phyloP scores from a whole-genome alignment of 2,329 filamentous ascomycete genomes.

The Alternaria arbusti region DNA sequence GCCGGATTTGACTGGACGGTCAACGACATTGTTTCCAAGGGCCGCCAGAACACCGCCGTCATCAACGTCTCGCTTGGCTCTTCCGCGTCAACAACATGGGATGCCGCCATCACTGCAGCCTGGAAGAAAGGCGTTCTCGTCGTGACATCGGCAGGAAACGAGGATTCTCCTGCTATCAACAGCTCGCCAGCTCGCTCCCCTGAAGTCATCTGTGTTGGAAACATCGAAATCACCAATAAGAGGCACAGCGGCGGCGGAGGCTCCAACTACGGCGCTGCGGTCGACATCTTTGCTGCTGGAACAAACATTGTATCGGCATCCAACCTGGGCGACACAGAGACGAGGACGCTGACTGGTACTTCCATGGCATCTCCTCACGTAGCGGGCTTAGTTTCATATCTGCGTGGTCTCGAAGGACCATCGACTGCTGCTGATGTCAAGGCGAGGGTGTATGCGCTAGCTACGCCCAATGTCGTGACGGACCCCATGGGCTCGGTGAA shows the following conservation, averaged over 20 bases:
- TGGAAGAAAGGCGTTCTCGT: conserved; percentile 42
- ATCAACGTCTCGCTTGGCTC: conserved; percentile 51
- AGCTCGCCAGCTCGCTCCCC: conserved; percentile 44
- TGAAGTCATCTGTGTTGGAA: conserved; percentile 47
- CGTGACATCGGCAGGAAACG: conserved; percentile 47
- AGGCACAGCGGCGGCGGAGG: conserved; percentile 17
- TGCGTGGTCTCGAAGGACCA: conserved; percentile 60
- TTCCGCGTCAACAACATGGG: conserved; percentile 33
- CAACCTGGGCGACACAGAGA: conserved; percentile 49
- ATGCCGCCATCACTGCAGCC: conserved; percentile 43
- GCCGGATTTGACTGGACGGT: conserved; percentile 43
- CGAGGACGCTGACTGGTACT: conserved; percentile 61
- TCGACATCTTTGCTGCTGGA: conserved; percentile 50
- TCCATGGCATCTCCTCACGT: conserved; percentile 73
- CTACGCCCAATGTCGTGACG: conserved; percentile 26
- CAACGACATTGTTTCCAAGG: conserved; percentile 41
- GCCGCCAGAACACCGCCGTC: conserved; percentile 37
- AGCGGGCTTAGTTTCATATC: conserved; percentile 71
- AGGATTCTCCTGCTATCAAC: conserved; percentile 29
- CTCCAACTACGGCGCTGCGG: conserved; percentile 48
- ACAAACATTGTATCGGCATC: conserved; percentile 55
- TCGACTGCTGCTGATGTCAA: conserved; percentile 28
- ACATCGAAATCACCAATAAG: conserved; percentile 32
- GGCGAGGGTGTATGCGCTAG: conserved; percentile 32
- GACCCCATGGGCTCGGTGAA: conserved; percentile 31